Conservation (phyloP, 805 yeast species). For the Huiozyma sinensis region DNA sequence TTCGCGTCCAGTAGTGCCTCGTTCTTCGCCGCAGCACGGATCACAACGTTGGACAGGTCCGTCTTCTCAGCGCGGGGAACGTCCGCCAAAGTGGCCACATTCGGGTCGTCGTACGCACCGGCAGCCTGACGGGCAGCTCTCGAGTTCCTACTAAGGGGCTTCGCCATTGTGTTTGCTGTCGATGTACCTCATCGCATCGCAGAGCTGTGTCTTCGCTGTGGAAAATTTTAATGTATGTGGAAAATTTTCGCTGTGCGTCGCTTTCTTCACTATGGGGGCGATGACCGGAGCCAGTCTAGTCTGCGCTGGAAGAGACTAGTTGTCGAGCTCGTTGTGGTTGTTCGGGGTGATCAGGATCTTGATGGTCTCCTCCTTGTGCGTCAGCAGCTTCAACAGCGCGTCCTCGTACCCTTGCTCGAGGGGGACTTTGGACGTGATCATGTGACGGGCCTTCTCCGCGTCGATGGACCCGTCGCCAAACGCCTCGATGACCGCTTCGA, state of each 20-base stretch:
- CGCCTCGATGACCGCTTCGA: slow-evolving; percentile 46
- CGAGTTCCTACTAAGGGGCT: slow-evolving; percentile 34
- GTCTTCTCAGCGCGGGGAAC: slow-evolving; percentile 52
- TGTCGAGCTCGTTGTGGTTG: slow-evolving; percentile 27
- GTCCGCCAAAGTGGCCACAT: slow-evolving; percentile 38
- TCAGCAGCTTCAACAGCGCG: slow-evolving; percentile 40
- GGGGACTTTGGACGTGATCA: slow-evolving; percentile 46
- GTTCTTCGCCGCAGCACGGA: slow-evolving; percentile 56
- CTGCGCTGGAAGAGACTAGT: too few species aligned
- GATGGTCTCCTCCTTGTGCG: slow-evolving; percentile 46
- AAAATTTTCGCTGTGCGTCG: too few species aligned
- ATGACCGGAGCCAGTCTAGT: too few species aligned
- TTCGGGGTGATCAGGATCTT: slow-evolving; percentile 45
- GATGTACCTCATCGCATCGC: slow-evolving; percentile 2
- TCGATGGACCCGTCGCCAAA: slow-evolving; percentile 37
- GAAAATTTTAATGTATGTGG: not conserved
- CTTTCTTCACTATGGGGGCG: too few species aligned
- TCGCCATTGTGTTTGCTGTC: slow-evolving; percentile 8
- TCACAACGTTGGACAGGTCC: slow-evolving; percentile 51
- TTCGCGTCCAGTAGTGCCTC: slow-evolving; percentile 51
- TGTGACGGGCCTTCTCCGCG: slow-evolving; percentile 32
- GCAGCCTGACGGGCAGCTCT: slow-evolving; percentile 71
- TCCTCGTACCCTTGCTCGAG: slow-evolving; percentile 40
- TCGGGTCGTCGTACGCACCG: slow-evolving; percentile 29
- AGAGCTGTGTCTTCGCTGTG: not conserved